Conservation (phyloP, 108 stramenopile genomes). For the Cyclotella distinguenda region DNA sequence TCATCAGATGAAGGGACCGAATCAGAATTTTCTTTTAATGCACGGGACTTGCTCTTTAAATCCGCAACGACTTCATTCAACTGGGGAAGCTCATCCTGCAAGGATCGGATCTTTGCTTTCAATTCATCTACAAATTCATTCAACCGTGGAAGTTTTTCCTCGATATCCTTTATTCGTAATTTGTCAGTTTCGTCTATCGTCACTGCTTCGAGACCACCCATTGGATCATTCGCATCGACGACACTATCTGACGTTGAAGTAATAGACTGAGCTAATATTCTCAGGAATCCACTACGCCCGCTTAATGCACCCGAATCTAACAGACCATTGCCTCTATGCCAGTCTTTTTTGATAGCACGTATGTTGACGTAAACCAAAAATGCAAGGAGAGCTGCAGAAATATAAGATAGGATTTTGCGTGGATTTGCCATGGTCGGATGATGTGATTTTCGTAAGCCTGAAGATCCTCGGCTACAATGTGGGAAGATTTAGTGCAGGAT, state of each 20-base stretch:
- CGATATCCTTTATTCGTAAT: background rate
- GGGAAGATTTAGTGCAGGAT: too few species aligned
- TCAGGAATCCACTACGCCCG: conserved; percentile 4
- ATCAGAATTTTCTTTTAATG: too few species aligned
- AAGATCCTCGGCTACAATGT: too few species aligned
- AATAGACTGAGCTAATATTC: conserved; percentile 19
- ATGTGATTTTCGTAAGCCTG: background rate
- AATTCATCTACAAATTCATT: background rate
- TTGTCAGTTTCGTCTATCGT: background rate
- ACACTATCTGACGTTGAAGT: too few species aligned
- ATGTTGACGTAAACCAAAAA: conserved; percentile 17
- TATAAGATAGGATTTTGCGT: background rate
- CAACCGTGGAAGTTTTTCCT: conserved; percentile 3
- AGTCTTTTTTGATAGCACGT: conserved; percentile 8
- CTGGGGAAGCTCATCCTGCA: too few species aligned
- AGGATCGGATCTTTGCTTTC: background rate
- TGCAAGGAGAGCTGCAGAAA: background rate
- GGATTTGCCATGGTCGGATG: background rate
- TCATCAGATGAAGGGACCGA: too few species aligned
- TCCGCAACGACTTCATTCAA: too few species aligned
- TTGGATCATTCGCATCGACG: background rate
- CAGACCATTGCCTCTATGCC: too few species aligned
- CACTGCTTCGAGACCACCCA: too few species aligned
- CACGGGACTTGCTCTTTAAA: too few species aligned
- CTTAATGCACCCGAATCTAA: too few species aligned